Evolutionary conservation across 73 alveolate species (phyloP).

Genomic region (Paraurostyla sp.): DNA sequence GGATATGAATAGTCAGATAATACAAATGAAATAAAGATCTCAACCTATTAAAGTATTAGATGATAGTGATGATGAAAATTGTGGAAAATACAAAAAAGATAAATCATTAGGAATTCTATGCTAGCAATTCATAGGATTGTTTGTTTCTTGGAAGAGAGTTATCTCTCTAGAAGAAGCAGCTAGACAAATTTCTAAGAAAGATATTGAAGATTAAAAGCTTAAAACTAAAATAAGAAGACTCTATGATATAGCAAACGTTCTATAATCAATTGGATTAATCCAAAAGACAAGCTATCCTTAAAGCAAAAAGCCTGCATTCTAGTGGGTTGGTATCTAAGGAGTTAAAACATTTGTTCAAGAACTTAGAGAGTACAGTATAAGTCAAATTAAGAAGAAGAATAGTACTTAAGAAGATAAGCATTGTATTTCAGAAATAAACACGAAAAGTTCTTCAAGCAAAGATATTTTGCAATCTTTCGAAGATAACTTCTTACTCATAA

Average conservation of each 20-base stretch:
- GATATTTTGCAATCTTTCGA: too few species aligned
- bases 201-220: conserved; percentile 69
- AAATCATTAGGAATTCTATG: conserved; percentile 85
- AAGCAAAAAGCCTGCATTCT: conserved; percentile 86
- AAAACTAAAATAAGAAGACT: conserved; percentile 86
- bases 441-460: too few species aligned
- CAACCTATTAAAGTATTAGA: not conserved
- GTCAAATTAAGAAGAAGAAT: not conserved
- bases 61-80: not conserved
- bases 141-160: conserved; percentile 68
- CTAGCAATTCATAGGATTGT: conserved; percentile 74
- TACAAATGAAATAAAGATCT: too few species aligned
- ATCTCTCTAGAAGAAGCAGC: conserved; percentile 91
- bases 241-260: conserved; percentile 90
- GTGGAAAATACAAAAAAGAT: conserved; percentile 71
- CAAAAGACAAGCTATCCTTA: conserved; percentile 72
- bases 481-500: too few species aligned
- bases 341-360: conserved; percentile 58
- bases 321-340: conserved; percentile 87
- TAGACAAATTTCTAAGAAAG: conserved; percentile 68
- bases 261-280: conserved; percentile 81
- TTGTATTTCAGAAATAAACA: not conserved
- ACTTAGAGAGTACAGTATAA: conserved; percentile 27
- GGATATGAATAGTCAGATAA: too few species aligned
- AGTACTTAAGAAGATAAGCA: not conserved